Evolutionary conservation across 345 rosid species (phyloP), one percentile per base, ranked within the genome.

Genomic region (Eucalyptus dawsonii): DNA sequence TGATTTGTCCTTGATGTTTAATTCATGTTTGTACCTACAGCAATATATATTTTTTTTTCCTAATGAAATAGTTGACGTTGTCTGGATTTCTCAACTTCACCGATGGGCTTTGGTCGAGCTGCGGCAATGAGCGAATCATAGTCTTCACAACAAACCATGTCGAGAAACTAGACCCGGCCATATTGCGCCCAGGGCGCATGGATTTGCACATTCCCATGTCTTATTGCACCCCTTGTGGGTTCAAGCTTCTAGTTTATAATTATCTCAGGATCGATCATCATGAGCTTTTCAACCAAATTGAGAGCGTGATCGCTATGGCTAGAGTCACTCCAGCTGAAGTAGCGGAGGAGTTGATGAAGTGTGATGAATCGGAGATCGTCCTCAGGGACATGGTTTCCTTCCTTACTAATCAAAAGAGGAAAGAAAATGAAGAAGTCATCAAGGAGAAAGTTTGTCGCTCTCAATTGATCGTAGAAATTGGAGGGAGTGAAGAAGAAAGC

Each of bases 251-350:
- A 13, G 50, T 15, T 50, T 50, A 13, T 50, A 50, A 50, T 45
- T 45, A 45, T 45, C 90, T 94, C 9, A 91, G 90, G 56, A 91
- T 92, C 24, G 45, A 65, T 44, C 87, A 89, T 14, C 93, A 93
- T 44, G 16, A 7, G 1, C 90, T 93, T 40, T 92, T 94, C 40
- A 21, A 56, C 8, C 80, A 90, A 67, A 90, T 94, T 58, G 94
- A 93, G 60, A 91, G 90, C 15, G 62, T 69, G 58, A 88, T 93
- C 27, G 29, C 34, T 49, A 83, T 76, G 17, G 22, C 90, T 4
- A 88, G 91, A 81, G 94, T 93, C 14, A 94, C 93, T 27, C 93
- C 94, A 3, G 95, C 95, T 9, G 94, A 95, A 60, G 91, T 93
- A 11, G 94, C 93, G 1, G 94, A 95, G 90, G 92, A 93, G 45